A percentile compares a stretch with the other conserved stretches of the same genome.
Evolutionary conservation across 2,329 filamentous ascomycete genomes (phyloP).

Genomic region (Gnomoniopsis smithogilvyi): DNA sequence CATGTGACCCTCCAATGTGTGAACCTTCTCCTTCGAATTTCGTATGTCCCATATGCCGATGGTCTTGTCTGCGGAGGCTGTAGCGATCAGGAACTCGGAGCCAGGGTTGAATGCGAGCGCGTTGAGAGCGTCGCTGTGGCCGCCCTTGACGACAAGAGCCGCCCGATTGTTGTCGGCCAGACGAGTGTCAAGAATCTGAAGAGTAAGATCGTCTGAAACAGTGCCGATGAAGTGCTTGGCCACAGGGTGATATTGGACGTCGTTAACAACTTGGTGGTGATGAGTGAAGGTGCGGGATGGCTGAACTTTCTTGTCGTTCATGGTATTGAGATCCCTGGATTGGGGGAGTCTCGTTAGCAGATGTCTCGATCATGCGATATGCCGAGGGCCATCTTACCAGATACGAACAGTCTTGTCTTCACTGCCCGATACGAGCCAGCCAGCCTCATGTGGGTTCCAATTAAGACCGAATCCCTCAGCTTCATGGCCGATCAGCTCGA

Average conservation of each 20-base stretch:
- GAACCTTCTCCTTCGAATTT: slow-evolving; percentile 84
- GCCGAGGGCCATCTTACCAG: slow-evolving; percentile 59
- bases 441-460: slow-evolving; percentile 84
- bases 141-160: slow-evolving; percentile 65
- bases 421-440: slow-evolving; percentile 83
- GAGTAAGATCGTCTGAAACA: slow-evolving; percentile 90
- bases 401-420: slow-evolving; percentile 89
- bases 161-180: slow-evolving; percentile 62
- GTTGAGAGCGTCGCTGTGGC: slow-evolving; percentile 92
- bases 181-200: slow-evolving; percentile 89
- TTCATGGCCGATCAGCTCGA: slow-evolving; percentile 80
- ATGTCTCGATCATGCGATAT: background rate
- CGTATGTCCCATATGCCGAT: slow-evolving; percentile 94
- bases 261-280: slow-evolving; percentile 89
- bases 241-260: slow-evolving; percentile 91
- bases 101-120: slow-evolving; percentile 92
- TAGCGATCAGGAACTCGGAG: slow-evolving; percentile 86
- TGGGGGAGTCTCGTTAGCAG: slow-evolving; percentile 1
- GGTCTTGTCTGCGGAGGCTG: slow-evolving; percentile 91
- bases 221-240: slow-evolving; percentile 84
- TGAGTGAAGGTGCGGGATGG: slow-evolving; percentile 77
- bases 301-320: slow-evolving; percentile 64
- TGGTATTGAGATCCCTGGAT: slow-evolving; percentile 16
- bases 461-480: slow-evolving; percentile 88
- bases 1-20: slow-evolving; percentile 83